Percentiles rank a stretch among this genome's conserved stretches.
phyloP scores from a whole-genome alignment of 1,139 yeast genomes.

The Blastobotrys aristatus region DNA sequence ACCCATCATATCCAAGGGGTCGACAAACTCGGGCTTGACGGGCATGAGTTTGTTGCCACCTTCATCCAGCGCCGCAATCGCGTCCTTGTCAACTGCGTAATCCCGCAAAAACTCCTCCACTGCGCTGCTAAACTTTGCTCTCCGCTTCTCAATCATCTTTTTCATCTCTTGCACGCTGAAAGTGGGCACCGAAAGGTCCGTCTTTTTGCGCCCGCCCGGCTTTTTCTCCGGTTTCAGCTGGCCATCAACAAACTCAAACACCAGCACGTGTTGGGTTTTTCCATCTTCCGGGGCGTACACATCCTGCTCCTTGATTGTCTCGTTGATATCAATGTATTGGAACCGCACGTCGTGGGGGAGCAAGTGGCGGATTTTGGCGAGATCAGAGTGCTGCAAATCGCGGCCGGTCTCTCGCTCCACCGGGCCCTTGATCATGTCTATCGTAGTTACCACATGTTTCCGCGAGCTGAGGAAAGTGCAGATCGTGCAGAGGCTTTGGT shows the following conservation, averaged over 20 bases:
- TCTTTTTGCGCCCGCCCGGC: background rate
- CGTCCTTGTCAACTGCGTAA: constrained; percentile 33
- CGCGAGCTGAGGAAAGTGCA: constrained; percentile 53
- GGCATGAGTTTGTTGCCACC: constrained; percentile 46
- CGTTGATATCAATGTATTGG: constrained; percentile 48
- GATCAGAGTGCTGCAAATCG: constrained; percentile 40
- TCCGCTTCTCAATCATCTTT: constrained; percentile 56
- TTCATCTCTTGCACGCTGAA: constrained; percentile 49
- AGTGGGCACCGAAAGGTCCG: constrained; percentile 33
- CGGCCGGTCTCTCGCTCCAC: constrained; percentile 39
- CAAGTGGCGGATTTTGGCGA: constrained; percentile 58
- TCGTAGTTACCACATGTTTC: constrained; percentile 52
- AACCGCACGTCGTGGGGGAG: constrained; percentile 65
- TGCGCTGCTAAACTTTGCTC: constrained; percentile 46
- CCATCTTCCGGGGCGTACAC: constrained; percentile 31
- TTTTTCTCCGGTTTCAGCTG: constrained; percentile 36
- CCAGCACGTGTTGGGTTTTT: constrained; percentile 38
- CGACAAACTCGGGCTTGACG: constrained; percentile 10
- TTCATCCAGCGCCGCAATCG: constrained; percentile 37
- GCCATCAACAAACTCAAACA: constrained; percentile 78
- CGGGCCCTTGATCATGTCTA: constrained; percentile 45
- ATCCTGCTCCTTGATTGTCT: constrained; percentile 7
- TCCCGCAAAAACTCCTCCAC: constrained; percentile 38
- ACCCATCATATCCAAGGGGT: constrained; percentile 23
- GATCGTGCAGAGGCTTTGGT: constrained; percentile 37